Evolutionary conservation across 2,329 filamentous ascomycete genomes (phyloP).

Genomic region (Grosmannia clavigera): DNA sequence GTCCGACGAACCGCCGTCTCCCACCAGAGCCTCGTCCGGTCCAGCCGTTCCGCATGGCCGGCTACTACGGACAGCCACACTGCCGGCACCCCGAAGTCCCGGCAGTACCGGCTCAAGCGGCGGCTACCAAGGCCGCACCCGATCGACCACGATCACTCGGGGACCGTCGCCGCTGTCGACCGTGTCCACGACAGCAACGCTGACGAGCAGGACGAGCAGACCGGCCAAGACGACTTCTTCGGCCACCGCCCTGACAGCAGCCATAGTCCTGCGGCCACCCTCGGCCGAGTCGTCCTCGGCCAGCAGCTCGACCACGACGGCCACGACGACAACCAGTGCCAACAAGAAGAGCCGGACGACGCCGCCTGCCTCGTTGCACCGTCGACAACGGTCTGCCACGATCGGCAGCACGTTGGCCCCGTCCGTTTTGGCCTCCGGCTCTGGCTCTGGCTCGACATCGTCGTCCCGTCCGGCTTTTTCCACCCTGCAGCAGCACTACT

Average conservation of each 20-base stretch:
- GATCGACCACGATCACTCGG: slow-evolving; percentile 14
- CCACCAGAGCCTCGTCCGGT: not conserved
- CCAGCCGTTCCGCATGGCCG: not conserved
- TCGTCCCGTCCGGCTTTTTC: slow-evolving; percentile 42
- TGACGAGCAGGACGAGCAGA: not conserved
- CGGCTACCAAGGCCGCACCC: slow-evolving; percentile 24
- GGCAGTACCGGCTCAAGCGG: too few species aligned
- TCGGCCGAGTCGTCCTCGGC: slow-evolving; percentile 12
- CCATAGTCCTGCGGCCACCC: slow-evolving; percentile 27
- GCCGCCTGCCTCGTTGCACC: not conserved
- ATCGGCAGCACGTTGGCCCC: not conserved
- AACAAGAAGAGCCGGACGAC: slow-evolving; percentile 6
- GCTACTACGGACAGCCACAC: not conserved
- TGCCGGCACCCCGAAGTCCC: not conserved
- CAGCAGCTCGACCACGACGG: not conserved
- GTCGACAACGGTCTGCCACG: not conserved
- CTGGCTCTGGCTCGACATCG: not conserved
- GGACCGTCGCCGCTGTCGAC: not conserved
- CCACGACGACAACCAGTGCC: not conserved
- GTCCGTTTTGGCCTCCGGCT: not conserved
- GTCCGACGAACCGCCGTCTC: not conserved
- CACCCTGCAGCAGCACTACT: slow-evolving; percentile 55
- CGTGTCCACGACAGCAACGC: not conserved
- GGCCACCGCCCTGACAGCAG: slow-evolving; percentile 24
- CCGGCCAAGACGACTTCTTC: slow-evolving; percentile 9